Evolutionary conservation across 2,329 filamentous ascomycete genomes (phyloP).

Genomic region (Xylaria sp.): DNA sequence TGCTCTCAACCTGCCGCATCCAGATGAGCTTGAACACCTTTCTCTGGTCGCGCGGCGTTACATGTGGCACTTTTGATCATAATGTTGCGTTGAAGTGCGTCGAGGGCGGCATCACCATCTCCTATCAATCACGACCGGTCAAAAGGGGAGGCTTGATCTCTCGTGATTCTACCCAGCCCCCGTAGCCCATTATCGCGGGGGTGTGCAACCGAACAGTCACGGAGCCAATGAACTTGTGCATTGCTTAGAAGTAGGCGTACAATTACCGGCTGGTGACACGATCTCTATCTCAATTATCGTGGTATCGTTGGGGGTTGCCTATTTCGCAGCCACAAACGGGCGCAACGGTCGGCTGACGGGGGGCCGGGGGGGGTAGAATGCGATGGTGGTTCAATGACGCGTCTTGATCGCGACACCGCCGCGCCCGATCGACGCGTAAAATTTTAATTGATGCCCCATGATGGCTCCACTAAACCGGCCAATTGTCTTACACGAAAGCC

Average conservation of each 20-base stretch:
- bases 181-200: neutral
- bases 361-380: neutral
- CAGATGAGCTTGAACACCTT: neutral
- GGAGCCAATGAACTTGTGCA: neutral
- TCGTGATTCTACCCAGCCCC: neutral
- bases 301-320: neutral
- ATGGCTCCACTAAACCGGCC: slow-evolving; percentile 10
- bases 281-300: neutral
- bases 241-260: neutral
- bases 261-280: slow-evolving; percentile 1
- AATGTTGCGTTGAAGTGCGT: neutral
- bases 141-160: neutral
- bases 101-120: neutral
- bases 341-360: neutral
- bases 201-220: neutral
- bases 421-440: slow-evolving; percentile 26
- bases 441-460: slow-evolving; percentile 33
- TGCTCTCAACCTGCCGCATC: neutral
- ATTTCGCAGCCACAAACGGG: neutral
- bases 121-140: neutral
- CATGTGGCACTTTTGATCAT: neutral
- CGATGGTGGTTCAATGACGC: slow-evolving; percentile 4
- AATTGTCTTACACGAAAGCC: slow-evolving; percentile 28
- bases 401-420: slow-evolving; percentile 29
- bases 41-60: neutral